Evolutionary conservation across 1,139 yeast genomes (phyloP), one percentile per base, ranked within the genome.

Genomic region (Yamadazyma siamensis): DNA sequence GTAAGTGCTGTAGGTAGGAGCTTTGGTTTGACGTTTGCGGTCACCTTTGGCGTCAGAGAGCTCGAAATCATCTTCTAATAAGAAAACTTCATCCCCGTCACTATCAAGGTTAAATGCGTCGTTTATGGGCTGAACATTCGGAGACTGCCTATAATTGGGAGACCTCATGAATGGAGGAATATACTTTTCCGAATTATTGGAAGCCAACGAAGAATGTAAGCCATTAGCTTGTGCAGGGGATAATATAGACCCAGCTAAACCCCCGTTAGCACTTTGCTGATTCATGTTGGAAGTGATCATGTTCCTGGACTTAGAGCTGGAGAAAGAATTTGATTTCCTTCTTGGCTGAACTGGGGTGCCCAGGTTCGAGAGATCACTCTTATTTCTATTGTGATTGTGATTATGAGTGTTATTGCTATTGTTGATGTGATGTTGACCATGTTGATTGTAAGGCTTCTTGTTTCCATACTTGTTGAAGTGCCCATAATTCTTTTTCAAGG

Each of bases 141-240:
- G 69, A 4, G 71, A 61, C 37, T 52, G 56, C 22, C 43, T 44
- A 32, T 49, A 52, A 20, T 44, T 49, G 1, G 73, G 73, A 3
- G 71, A 65, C 35, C 74, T 52, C 46, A 68, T 54, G 36, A 57
- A 63, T 16, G 75, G 75, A 15, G 75, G 75, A 19, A 65, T 49
- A 36, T 68, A 68, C 41, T 66, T 67, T 7, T 71, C 71, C 5
- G 34, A 27, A 15, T 49, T 42, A 17, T 38, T 38, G 8, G 51
- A 41, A 13, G 40, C 43, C 23, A 29, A 30, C 12, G 36, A 30
- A 3, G 34, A 28, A 21, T 27, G 25, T 20, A 31, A 24, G n/a
- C 13, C 20, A 13, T 4, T 15, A 14, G 18, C 5, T 6, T 5
- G 18, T 9, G 9, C 19, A 18, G 11, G 12, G 21, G 9, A 21